Base-by-base conservation (phyloP, 805 yeast species). In the Candida krabiensis region DNA sequence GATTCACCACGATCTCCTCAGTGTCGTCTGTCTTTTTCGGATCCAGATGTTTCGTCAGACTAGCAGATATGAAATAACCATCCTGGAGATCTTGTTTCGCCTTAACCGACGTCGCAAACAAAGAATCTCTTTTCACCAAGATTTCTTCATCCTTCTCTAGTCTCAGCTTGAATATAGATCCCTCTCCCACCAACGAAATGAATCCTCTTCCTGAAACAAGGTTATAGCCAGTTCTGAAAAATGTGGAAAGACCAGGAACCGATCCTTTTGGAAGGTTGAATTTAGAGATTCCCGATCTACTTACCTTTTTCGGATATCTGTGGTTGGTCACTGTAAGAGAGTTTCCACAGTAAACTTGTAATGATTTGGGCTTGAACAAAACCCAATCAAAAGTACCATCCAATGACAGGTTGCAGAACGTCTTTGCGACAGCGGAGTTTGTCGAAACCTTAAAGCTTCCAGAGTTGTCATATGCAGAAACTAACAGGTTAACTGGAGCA, bases 341-440 rank as follows among this genome's bases (percentile, higher is more conserved):
- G n/a, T 70, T 62, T 1, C 86, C 87, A 6, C 73, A 55, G 46
- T 69, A 78, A 1, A 70, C 73, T 32, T 77, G 78, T 16, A 81
- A 52, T 0, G 80, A 66, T 12, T 63, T 54, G 1, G 66, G 60
- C 29, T 72, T 64, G 31, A 81, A 63, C 3, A 81, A 40, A 1
- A 82, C 83, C 84, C 85, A 81, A 49, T 81, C 88, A 14, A 57
- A 56, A 1, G 75, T 62, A 2, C 88, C 88, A 45, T 81, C 84
- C 40, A 81, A 52, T 3, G 62, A 43, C 18, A 81, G 40, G 28
- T 60, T 64, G 8, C 69, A 70, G 44, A 77, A 70, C 3, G 79
- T 62, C 32, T 64, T 69, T 14, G 60, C 30, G 40, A 50, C 37
- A 8, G 37, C 38, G 11, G 46, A 36, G 22, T 45, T 31, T 4